Base-by-base conservation (phyloP, 306 rosid species). In the Fragaria nilgerrensis region DNA sequence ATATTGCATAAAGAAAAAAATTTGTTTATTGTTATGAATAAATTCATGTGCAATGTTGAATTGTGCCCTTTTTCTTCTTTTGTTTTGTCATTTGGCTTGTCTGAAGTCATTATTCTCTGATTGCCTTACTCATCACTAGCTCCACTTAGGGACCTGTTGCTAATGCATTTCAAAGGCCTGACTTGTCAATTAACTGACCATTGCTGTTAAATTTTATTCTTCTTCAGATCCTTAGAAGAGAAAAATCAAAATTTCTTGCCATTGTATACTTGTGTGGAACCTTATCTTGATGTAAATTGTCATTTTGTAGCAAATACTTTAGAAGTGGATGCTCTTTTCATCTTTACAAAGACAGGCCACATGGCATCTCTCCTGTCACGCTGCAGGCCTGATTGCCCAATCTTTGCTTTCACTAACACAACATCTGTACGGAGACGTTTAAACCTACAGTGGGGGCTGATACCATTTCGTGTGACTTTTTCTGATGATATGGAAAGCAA, bases 391-490 rank as follows among this genome's bases (percentile, higher is more conserved):
- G 98, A 96, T 82, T 93, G 99, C 85, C 98, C 99, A 53, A 93
- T 96, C 73, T 96, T 96, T 79, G 99, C 99, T 45, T 96, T 96
- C 70, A 93, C 97, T 0, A 69, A 89, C 78, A 89, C 96, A 0
- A 66, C 98, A 27, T 96, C 96, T 0, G 90, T 96, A 43, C 90
- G 98, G 47, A 85, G 99, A 76, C 99, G 90, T 49, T 90, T 96
- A 73, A 96, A 96, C 87, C 87, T 96, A 41, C 99, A 96, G 78
- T 96, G 99, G 99, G 99, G 99, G 71, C 88, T 96, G 82, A 93
- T 96, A 78, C 99, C 99, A 19, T 96, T 96, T 79, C 94, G 98
- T 41, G 78, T 96, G 71, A 86, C 96, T 88, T 96, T 96, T 89
- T 84, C 97, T 0, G 98, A 96, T 37, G 98, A 96, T 37, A 96